Evolutionary conservation across 2,329 filamentous ascomycete species (phyloP), one percentile per base, ranked within the genome.

Genomic region (Hymenoscyphus repandus): DNA sequence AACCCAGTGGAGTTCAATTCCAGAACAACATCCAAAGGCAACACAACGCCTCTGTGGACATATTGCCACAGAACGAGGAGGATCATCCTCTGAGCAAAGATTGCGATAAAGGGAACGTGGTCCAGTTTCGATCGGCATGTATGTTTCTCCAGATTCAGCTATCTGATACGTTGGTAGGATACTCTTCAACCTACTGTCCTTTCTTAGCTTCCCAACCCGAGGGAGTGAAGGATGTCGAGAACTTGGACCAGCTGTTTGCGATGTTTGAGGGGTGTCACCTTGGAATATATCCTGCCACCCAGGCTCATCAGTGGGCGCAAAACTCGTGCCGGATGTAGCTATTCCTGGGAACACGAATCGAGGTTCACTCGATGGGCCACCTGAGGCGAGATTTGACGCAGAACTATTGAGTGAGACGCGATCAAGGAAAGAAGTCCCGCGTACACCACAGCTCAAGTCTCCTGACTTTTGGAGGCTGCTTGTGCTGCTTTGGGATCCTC

Each of bases 31-130:
- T 12, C 83, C 83, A 68, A 85, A 86, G 7, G 81, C 82, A 32
- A 85, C 78, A 57, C 80, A 85, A 45, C 75, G 74, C 41, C 79
- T 74, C 51, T 82, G 78, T n/a, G 82, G 82, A 57, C 79, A 85
- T 32, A 86, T 77, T 0, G 82, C 78, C 9, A 86, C 75, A 36
- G 79, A 83, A n/a, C 78, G 75, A 11, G 83, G 83, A 13, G 78
- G 78, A 55, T 85, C 80, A 47, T 85, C 77, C 34, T 75, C 67
- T 1, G 76, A 79, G 60, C 82, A 84, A 37, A 86, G 74, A 77
- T 59, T 68, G 71, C 64, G 57, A 50, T 74, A 58, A 46, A 73
- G 51, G 7, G 61, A 66, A 18, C 63, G 60, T 9, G 65, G 59
- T 5, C 62, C 58, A 33, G 62, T 66, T 55, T 70, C 68, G 6